phyloP scores from a whole-genome alignment of 116 monocot species.

The Dioscorea cayenensis region DNA sequence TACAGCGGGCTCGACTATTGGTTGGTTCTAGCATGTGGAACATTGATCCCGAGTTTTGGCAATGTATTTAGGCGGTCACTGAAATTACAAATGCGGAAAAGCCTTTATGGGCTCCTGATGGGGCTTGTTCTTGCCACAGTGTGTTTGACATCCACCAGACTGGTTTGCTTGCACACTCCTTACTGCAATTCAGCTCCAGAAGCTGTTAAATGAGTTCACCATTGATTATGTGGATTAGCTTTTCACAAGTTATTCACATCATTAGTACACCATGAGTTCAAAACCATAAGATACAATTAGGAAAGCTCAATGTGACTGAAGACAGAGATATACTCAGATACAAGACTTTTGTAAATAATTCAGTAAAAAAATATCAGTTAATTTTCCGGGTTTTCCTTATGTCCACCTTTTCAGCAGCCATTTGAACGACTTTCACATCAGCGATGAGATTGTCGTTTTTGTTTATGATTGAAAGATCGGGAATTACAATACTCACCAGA shows the following conservation, averaged over 20 bases:
- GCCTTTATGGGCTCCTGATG: conserved; percentile 56
- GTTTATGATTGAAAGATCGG: no score
- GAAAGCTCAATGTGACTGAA: no score
- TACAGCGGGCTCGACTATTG: conserved; percentile 81
- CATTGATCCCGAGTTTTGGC: conserved; percentile 64
- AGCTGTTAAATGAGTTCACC: conserved; percentile 66
- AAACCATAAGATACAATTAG: background rate
- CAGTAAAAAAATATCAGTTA: no score
- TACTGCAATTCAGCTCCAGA: conserved; percentile 99
- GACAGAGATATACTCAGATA: no score
- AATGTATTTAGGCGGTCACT: conserved; percentile 52
- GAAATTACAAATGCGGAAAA: conserved; percentile 48
- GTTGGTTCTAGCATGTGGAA: conserved; percentile 90
- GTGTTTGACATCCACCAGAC: conserved; percentile 77
- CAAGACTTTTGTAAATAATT: no score
- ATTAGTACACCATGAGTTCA: background rate
- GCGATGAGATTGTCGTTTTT: no score
- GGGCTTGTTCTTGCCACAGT: conserved; percentile 66
- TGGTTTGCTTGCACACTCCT: conserved; percentile 93
- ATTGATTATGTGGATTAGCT: background rate
- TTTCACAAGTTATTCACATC: background rate
- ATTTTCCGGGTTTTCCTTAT: no score
- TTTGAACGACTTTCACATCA: no score
- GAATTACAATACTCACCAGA: no score
- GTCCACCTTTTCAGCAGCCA: no score